Evolutionary conservation across 768 basidiomycete genomes (phyloP).

Genomic region (Auricularia cornea): DNA sequence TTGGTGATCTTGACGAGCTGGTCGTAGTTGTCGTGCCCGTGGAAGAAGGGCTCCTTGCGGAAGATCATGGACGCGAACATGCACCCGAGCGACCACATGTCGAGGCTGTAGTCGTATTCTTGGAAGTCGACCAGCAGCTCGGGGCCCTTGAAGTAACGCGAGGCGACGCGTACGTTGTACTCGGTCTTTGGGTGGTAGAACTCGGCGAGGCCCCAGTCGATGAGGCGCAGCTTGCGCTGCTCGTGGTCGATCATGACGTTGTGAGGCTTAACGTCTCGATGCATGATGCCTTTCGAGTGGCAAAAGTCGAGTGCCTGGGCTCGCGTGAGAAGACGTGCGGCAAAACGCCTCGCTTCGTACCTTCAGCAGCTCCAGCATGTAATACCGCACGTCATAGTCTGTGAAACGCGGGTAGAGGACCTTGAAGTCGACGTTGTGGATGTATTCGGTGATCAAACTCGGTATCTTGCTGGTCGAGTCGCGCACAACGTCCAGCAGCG

Average conservation of each 20-base stretch:
- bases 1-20: constrained; percentile 97
- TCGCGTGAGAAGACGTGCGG: not conserved
- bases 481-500: constrained; percentile 88
- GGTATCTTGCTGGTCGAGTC: constrained; percentile 96
- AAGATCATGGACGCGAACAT: constrained; percentile 99
- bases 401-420: constrained; percentile 91
- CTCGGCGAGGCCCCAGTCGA: constrained; percentile 98
- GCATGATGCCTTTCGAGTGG: constrained; percentile 98
- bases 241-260: constrained; percentile 99
- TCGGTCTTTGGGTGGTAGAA: constrained; percentile 97
- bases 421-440: constrained; percentile 98
- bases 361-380: constrained; percentile 95
- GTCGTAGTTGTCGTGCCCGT: constrained; percentile 98
- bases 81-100: constrained; percentile 99
- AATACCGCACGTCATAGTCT: constrained; percentile 92
- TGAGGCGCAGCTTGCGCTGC: constrained; percentile 89
- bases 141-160: constrained; percentile 96
- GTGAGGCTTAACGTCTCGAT: constrained; percentile 96
- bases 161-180: constrained; percentile 96
- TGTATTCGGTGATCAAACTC: constrained; percentile 93
- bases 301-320: constrained; percentile 90
- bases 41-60: constrained; percentile 98
- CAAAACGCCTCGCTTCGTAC: constrained; percentile 27
- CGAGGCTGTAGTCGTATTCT: constrained; percentile 94
- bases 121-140: constrained; percentile 96